Conservation (phyloP, 331 rosid genomes). For the Malus hybrid region DNA sequence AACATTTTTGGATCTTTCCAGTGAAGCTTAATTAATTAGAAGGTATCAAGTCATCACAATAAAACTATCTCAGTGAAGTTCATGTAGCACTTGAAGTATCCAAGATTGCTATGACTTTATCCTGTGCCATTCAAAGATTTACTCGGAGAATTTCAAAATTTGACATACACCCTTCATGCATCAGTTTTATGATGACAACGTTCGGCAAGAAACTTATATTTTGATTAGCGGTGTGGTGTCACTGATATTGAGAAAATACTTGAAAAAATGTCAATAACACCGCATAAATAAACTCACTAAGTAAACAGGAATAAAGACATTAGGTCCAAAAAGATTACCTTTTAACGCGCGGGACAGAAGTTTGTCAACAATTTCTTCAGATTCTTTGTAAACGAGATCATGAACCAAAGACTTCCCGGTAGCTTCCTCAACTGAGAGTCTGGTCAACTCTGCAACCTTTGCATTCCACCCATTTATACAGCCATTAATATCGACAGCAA, state of each 20-base stretch:
- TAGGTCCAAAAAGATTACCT: conserved; percentile 45
- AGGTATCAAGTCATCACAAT: background rate
- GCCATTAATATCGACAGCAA: conserved; percentile 85
- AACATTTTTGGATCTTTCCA: background rate
- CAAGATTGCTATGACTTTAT: background rate
- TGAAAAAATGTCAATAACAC: conserved; percentile 5
- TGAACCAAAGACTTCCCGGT: conserved; percentile 83
- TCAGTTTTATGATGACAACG: background rate
- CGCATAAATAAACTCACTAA: conserved; percentile 15
- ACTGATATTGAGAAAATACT: background rate
- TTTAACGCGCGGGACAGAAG: conserved; percentile 73
- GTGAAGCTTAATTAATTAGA: background rate
- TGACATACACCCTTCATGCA: background rate
- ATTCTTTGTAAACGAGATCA: conserved; percentile 80
- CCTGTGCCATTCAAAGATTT: background rate
- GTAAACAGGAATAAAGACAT: background rate
- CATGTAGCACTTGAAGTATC: background rate
- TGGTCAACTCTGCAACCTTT: conserved; percentile 88
- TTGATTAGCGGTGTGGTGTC: background rate
- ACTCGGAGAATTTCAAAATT: too few species aligned
- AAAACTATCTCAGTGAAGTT: background rate
- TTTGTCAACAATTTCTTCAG: conserved; percentile 51
- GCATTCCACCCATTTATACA: conserved; percentile 95
- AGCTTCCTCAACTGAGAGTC: conserved; percentile 82
- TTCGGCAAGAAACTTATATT: background rate